A percentile compares a stretch with the other conserved stretches of the same genome.
Evolutionary conservation across 2,329 filamentous ascomycete species (phyloP).

Genomic region (Hysterium pulicare): DNA sequence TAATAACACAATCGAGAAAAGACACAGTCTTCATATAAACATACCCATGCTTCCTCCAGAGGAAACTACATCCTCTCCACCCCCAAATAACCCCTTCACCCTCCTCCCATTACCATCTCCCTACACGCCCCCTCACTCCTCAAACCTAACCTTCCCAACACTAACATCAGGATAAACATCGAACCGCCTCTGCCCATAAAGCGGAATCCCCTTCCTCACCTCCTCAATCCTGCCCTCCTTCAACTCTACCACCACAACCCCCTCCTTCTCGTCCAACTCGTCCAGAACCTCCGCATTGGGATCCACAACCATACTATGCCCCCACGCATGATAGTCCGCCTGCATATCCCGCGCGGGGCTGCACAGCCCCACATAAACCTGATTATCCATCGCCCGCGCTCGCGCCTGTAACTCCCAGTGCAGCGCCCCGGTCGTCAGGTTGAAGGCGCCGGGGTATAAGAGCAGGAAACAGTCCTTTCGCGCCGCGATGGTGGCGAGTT

Average conservation of each 20-base stretch:
- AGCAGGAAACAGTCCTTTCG: slow-evolving; percentile 82
- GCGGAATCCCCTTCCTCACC: slow-evolving; percentile 77
- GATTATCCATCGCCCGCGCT: slow-evolving; percentile 86
- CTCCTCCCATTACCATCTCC: too few species aligned
- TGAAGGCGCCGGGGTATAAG: slow-evolving; percentile 95
- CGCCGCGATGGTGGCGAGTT: slow-evolving; percentile 84
- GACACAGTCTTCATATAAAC: too few species aligned
- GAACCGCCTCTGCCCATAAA: slow-evolving; percentile 81
- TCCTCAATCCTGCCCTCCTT: slow-evolving; percentile 66
- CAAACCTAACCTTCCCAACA: slow-evolving; percentile 49
- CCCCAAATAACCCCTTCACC: too few species aligned
- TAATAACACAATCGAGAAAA: too few species aligned
- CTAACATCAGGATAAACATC: slow-evolving; percentile 94
- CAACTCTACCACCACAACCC: slow-evolving; percentile 71
- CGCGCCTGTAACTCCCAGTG: slow-evolving; percentile 86
- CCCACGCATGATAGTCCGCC: slow-evolving; percentile 84
- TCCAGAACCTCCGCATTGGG: slow-evolving; percentile 80
- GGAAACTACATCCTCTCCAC: too few species aligned
- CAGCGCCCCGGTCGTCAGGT: slow-evolving; percentile 83
- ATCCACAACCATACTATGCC: slow-evolving; percentile 84
- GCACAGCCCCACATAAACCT: slow-evolving; percentile 89
- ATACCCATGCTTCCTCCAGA: too few species aligned
- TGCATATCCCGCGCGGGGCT: slow-evolving; percentile 78
- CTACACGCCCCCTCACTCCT: too few species aligned
- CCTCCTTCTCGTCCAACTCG: slow-evolving; percentile 75